Percentiles rank a stretch among this genome's conserved stretches.
These are phyloP conservation scores for Salix dunnii DNA, from an alignment of 345 rosid species.

Conservation along the genomic window DNA sequence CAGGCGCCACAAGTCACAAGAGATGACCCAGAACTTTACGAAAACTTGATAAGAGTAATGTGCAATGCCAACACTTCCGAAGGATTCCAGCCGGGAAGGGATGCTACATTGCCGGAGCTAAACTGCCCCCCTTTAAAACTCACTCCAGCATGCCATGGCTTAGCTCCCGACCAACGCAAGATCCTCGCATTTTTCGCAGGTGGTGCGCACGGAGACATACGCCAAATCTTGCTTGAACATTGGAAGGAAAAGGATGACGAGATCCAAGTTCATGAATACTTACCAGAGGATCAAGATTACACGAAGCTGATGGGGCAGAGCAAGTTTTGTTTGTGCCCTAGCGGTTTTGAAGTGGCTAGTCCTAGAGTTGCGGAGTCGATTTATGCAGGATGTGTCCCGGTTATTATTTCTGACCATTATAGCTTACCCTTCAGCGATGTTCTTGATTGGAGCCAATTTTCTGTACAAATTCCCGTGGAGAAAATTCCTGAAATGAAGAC, in stretches of 20 bases:
- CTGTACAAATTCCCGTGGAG: conserved; percentile 34
- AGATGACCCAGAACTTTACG: conserved; percentile 31
- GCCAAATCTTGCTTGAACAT: conserved; percentile 29
- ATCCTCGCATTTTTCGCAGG: conserved; percentile 50
- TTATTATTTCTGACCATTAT: conserved; percentile 43
- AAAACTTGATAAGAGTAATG: conserved; percentile 37
- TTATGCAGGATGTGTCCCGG: conserved; percentile 43
- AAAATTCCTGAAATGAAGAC: conserved; percentile 43
- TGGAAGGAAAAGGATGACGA: conserved; percentile 49
- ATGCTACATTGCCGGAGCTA: conserved; percentile 49
- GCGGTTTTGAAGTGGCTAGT: conserved; percentile 67
- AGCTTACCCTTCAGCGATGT: conserved; percentile 48
- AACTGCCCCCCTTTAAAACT: conserved; percentile 29
- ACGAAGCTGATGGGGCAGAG: conserved; percentile 37
- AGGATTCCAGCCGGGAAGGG: conserved; percentile 38
- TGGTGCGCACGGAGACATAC: conserved; percentile 40
- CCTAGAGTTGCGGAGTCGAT: conserved; percentile 48
- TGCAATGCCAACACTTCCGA: conserved; percentile 52
- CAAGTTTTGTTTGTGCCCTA: conserved; percentile 65
- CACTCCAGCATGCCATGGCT: conserved; percentile 18
- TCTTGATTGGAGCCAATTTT: conserved; percentile 48
- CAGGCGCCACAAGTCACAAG: conserved; percentile 44
- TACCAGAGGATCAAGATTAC: conserved; percentile 32
- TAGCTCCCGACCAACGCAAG: conserved; percentile 18
- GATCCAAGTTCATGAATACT: conserved; percentile 40